Evolutionary conservation across 176 grass and related monocot genomes (phyloP).

Genomic region (Oryza punctata): DNA sequence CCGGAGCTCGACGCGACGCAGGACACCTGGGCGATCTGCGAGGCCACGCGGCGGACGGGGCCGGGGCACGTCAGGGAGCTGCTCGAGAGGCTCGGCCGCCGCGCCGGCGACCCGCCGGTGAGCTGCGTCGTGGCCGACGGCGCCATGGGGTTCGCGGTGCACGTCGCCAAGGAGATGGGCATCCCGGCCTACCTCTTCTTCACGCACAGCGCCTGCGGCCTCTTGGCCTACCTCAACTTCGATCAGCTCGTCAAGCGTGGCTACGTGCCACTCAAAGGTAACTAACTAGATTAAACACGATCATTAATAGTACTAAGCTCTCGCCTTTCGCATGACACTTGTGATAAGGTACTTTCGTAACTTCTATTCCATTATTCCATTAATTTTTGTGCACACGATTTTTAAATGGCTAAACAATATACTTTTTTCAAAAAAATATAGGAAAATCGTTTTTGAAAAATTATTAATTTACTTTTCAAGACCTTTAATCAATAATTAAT

Average conservation of each 20-base stretch:
- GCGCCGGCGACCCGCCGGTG: constrained; percentile 31
- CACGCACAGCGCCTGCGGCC: constrained; percentile 60
- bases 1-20: constrained; percentile 50
- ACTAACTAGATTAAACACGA: too few species aligned
- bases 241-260: constrained; percentile 54
- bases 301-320: not conserved
- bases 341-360: too few species aligned
- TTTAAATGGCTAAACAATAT: too few species aligned
- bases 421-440: too few species aligned
- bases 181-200: constrained; percentile 49
- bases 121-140: constrained; percentile 65
- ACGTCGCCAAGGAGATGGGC: constrained; percentile 64
- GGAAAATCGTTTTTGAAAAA: too few species aligned
- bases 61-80: constrained; percentile 37
- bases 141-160: constrained; percentile 52
- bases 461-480: too few species aligned
- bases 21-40: constrained; percentile 59
- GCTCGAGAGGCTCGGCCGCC: constrained; percentile 25
- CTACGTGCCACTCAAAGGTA: constrained; percentile 59
- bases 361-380: too few species aligned
- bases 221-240: constrained; percentile 60
- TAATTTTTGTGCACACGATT: too few species aligned
- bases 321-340: not conserved
- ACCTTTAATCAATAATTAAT: too few species aligned
- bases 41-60: constrained; percentile 46